Base-by-base conservation (phyloP, 176 grass and related monocot species). In the Oryza meridionalis region DNA sequence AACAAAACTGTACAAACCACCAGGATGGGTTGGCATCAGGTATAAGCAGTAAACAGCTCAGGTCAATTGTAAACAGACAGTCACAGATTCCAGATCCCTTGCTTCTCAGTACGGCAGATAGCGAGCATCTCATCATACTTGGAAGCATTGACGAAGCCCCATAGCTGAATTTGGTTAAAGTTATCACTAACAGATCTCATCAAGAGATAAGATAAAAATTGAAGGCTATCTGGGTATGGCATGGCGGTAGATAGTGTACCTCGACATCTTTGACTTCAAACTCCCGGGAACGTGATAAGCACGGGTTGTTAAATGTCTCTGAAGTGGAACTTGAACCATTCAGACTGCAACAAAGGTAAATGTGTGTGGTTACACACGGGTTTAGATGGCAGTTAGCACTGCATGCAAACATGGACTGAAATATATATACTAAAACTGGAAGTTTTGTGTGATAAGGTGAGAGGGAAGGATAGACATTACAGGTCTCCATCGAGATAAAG, bases 221-320 rank as follows among this genome's bases (percentile, higher is more conserved):
- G n/a, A 81, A 61, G 50, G n/a, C n/a, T n/a, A n/a, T n/a, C n/a
- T n/a, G n/a, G n/a, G 76, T 32, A 29, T 11, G 38, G 38, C 27
- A 19, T 45, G 72, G 21, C 11, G 66, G 0, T 49, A 11, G 42
- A 79, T 15, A 6, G 10, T 64, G 13, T 72, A 96, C 93, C 93
- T 99, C 93, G 5, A 99, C 89, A 58, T 99, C 88, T 82, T 94
- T 99, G 69, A 94, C 86, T 89, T 89, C 84, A 63, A 99, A 99
- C 46, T 99, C 86, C 81, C 81, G 77, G 43, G 89, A 90, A 83
- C 82, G 80, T 51, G 96, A 89, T 45, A 99, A 90, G 81, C 96
- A 96, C 50, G 96, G 88, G 66, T 96, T 99, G 81, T 90, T 85
- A 84, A 90, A 96, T 65, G 96, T 99, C 33, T 94, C 91, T 3